Evolutionary conservation across 345 rosid genomes (phyloP).

Genomic region (Excoecaria cochinchinensis): DNA sequence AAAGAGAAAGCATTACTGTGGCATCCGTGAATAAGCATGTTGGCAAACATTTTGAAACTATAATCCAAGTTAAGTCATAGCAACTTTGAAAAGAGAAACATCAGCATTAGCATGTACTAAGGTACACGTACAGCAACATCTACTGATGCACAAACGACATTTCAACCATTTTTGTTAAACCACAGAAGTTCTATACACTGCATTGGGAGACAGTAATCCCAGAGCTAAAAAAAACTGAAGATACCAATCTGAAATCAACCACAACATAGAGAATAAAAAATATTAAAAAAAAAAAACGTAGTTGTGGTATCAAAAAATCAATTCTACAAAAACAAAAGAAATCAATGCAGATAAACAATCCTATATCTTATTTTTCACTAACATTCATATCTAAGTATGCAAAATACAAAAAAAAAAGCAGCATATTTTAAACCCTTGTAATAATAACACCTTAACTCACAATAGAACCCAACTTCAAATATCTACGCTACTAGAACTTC

Average conservation of each 20-base stretch:
- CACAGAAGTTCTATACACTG: not conserved
- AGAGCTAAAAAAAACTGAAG: not conserved
- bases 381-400: no score
- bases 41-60: not conserved
- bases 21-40: not conserved
- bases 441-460: not conserved
- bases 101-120: not conserved
- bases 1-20: not conserved
- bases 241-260: not conserved
- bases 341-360: no score
- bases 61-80: not conserved
- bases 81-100: not conserved
- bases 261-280: not conserved
- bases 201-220: not conserved
- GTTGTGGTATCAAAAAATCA: no score
- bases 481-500: no score
- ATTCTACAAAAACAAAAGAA: no score
- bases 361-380: no score
- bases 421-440: not conserved
- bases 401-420: not conserved
- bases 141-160: no score
- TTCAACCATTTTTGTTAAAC: not conserved
- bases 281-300: not conserved
- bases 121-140: not conserved
- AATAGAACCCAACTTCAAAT: not conserved